Evolutionary conservation across 257 asterid species (phyloP).

Genomic region (Nicotiana obtusifolia): DNA sequence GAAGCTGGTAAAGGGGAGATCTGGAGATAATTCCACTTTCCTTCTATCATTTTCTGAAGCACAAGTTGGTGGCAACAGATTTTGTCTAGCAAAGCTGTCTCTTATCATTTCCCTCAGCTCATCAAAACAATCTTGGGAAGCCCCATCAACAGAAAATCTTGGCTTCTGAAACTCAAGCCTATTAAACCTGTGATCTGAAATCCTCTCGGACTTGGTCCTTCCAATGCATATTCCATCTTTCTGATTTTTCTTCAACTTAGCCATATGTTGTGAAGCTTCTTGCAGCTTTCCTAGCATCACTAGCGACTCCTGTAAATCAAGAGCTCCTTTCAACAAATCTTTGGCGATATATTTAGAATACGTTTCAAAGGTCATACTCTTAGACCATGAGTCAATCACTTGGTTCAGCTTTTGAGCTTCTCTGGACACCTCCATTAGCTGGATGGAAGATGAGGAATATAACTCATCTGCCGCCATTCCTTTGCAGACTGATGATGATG

Average conservation of each 20-base stretch:
- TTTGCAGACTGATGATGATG: constrained; percentile 11
- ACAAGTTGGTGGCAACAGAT: constrained; percentile 34
- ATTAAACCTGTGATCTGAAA: constrained; percentile 19
- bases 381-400: constrained; percentile 38
- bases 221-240: constrained; percentile 21
- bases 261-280: constrained; percentile 41
- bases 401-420: constrained; percentile 48
- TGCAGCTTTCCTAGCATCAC: constrained; percentile 55
- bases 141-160: constrained; percentile 36
- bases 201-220: constrained; percentile 29
- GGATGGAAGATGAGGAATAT: constrained; percentile 36
- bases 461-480: constrained; percentile 23
- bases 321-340: constrained; percentile 63
- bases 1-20: not conserved
- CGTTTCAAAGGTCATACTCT: constrained; percentile 23
- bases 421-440: constrained; percentile 57
- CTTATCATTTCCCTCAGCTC: constrained; percentile 64
- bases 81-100: constrained; percentile 58
- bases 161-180: constrained; percentile 31
- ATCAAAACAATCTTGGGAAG: constrained; percentile 52
- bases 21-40: not conserved
- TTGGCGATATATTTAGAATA: constrained; percentile 39
- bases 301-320: constrained; percentile 59
- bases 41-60: constrained; percentile 14
- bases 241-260: constrained; percentile 35